Base-by-base conservation (phyloP, 305 asterid species). In the Rubia peregrina region DNA sequence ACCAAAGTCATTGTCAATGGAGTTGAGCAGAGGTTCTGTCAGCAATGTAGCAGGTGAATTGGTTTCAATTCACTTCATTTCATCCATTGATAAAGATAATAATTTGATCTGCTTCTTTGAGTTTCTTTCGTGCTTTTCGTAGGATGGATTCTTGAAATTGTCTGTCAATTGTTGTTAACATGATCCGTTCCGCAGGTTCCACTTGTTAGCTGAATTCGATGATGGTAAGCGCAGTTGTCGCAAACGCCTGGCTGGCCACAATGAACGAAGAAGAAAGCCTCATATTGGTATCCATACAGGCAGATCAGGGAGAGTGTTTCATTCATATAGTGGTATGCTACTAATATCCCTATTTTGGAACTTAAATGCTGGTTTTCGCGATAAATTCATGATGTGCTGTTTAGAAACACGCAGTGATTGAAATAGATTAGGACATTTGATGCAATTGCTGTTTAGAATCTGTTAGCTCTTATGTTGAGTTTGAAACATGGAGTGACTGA, bases 161-260 rank as follows among this genome's bases (percentile, higher is more conserved):
- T 51, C 22, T 51, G 21, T 51, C 57, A 17, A 16, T 51, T 51
- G 57, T 51, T 51, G 59, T 51, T 51, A 51, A 51, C 59, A 51
- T 51, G 22, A 51, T 51, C 59, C 9, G 3, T 51, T n/a, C 17
- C 10, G 2, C 63, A 84, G 88, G 74, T 84, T 84, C 71, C 88
- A 84, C 76, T 74, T 80, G 24, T 68, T 84, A 76, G 75, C 79
- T 75, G 88, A 84, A 71, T 84, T 84, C 75, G 88, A 84, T 72
- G 86, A 84, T 78, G 85, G 88, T 8, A 84, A 84, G 73, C 83
- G 88, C 48, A 84, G 88, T 72, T 84, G 88, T 60, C 80, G 88
- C 59, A 84, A 81, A 40, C 88, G 88, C 65, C 81, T 84, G 10
- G 88, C 85, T n/a, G 88, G 84, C 57, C 88, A 84, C 70, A 84